phyloP scores from a whole-genome alignment of 2,329 filamentous ascomycete species.

The Penicillium sp. region DNA sequence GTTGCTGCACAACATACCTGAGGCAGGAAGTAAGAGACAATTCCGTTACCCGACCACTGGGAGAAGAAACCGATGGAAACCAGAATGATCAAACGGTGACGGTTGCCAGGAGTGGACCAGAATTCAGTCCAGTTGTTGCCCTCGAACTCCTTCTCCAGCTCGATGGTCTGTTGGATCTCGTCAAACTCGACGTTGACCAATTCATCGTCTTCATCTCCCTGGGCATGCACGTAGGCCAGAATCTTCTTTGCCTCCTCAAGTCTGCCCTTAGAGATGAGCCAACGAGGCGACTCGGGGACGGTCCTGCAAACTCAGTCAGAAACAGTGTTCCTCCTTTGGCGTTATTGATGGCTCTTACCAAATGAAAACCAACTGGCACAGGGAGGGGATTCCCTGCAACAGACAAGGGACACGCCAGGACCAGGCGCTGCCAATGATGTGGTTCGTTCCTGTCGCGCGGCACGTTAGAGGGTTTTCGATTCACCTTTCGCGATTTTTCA shows the following conservation, averaged over 20 bases:
- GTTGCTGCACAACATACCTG: not conserved
- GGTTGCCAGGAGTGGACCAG: slow-evolving; percentile 48
- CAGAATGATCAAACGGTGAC: slow-evolving; percentile 55
- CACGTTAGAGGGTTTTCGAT: slow-evolving; percentile 28
- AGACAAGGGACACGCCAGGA: slow-evolving; percentile 65
- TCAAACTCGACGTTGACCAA: slow-evolving; percentile 22
- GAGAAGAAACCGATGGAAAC: slow-evolving; percentile 57
- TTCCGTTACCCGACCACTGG: slow-evolving; percentile 58
- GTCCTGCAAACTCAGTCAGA: slow-evolving; percentile 41
- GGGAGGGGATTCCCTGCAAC: slow-evolving; percentile 60
- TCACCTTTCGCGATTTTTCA: not conserved
- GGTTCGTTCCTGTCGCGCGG: not conserved
- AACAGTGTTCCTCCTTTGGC: not conserved
- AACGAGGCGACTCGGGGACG: slow-evolving; percentile 67
- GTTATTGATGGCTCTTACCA: not conserved
- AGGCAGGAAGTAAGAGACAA: slow-evolving; percentile 41
- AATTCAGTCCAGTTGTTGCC: slow-evolving; percentile 19
- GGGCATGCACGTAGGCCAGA: slow-evolving; percentile 42
- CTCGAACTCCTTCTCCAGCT: slow-evolving; percentile 17
- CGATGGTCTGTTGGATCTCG: slow-evolving; percentile 19
- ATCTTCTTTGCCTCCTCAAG: slow-evolving; percentile 27
- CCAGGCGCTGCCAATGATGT: slow-evolving; percentile 31
- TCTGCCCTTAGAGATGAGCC: slow-evolving; percentile 29
- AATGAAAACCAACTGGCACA: slow-evolving; percentile 3
- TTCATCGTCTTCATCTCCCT: slow-evolving; percentile 40